Conservation (phyloP, 495 filamentous ascomycete genomes). For the Penicillium goetzii region DNA sequence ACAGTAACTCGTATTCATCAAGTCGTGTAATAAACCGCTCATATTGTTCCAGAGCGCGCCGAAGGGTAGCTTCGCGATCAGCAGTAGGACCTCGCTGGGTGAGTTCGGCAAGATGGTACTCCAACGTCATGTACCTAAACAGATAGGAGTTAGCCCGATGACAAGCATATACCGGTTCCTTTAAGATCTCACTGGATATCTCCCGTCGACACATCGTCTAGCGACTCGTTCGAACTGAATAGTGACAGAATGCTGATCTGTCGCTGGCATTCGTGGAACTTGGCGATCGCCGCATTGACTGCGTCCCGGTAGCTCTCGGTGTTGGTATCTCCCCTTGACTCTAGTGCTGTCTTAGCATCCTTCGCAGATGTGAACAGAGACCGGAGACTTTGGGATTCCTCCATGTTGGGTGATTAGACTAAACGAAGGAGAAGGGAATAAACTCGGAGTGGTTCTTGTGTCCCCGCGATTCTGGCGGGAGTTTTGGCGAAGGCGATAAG, state of each 20-base stretch:
- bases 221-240: slow-evolving; percentile 86
- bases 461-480: slow-evolving; percentile 30
- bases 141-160: slow-evolving; percentile 22
- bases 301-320: slow-evolving; percentile 66
- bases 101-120: slow-evolving; percentile 71
- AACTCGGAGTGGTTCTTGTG: slow-evolving; percentile 3
- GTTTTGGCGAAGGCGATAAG: slow-evolving; percentile 33
- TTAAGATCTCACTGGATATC: slow-evolving; percentile 68
- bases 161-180: slow-evolving; percentile 33
- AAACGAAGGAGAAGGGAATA: neutral
- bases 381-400: slow-evolving; percentile 63
- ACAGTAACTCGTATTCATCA: slow-evolving; percentile 77
- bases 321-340: slow-evolving; percentile 54
- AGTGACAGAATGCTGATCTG: slow-evolving; percentile 71
- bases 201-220: slow-evolving; percentile 86
- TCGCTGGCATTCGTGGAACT: slow-evolving; percentile 72
- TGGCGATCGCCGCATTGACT: slow-evolving; percentile 64
- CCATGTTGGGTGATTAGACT: slow-evolving; percentile 45
- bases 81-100: slow-evolving; percentile 56
- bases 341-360: slow-evolving; percentile 52
- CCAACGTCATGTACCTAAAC: slow-evolving; percentile 67
- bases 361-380: slow-evolving; percentile 62
- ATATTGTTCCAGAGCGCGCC: slow-evolving; percentile 65
- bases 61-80: slow-evolving; percentile 66
- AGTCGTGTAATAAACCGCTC: slow-evolving; percentile 76